Evolutionary conservation across 441 rosid species (phyloP).

Genomic region (Euphorbia celastroides): DNA sequence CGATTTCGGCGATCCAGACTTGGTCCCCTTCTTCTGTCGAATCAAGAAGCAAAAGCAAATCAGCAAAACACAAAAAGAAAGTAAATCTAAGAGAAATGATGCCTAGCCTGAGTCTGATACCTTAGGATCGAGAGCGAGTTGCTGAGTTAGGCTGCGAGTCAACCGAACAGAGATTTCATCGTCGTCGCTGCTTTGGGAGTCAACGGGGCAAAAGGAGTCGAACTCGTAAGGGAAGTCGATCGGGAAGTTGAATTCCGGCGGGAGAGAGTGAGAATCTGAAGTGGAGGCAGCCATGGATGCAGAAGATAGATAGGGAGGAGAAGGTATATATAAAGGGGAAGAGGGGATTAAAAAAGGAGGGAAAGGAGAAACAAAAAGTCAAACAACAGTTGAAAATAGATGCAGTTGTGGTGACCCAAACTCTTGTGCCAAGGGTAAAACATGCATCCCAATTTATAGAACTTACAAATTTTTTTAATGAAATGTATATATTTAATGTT

Average conservation of each 20-base stretch:
- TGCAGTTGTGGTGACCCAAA: slow-evolving; percentile 7
- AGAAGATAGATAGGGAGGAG: not conserved
- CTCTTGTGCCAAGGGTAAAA: too few species aligned
- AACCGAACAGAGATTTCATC: slow-evolving; percentile 68
- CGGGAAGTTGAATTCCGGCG: slow-evolving; percentile 39
- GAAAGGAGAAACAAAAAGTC: not conserved
- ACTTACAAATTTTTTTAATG: too few species aligned
- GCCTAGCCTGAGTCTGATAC: not conserved
- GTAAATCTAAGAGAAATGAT: not conserved
- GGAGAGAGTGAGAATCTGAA: slow-evolving; percentile 30
- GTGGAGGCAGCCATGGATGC: slow-evolving; percentile 28
- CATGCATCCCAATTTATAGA: too few species aligned
- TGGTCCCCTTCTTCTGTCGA: slow-evolving; percentile 28
- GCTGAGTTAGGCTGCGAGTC: slow-evolving; percentile 66
- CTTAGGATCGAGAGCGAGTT: slow-evolving; percentile 33
- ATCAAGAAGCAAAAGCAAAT: not conserved
- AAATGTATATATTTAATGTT: too few species aligned
- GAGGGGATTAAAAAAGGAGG: not conserved
- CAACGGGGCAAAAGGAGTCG: slow-evolving; percentile 39
- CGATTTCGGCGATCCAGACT: slow-evolving; percentile 61
- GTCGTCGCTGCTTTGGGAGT: slow-evolving; percentile 55
- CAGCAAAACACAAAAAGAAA: not conserved
- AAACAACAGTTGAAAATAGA: not conserved
- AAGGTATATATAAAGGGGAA: not conserved
- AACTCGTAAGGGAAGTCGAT: slow-evolving; percentile 77